Base-by-base conservation (phyloP, 441 rosid genomes). In the Erodium trifolium region DNA sequence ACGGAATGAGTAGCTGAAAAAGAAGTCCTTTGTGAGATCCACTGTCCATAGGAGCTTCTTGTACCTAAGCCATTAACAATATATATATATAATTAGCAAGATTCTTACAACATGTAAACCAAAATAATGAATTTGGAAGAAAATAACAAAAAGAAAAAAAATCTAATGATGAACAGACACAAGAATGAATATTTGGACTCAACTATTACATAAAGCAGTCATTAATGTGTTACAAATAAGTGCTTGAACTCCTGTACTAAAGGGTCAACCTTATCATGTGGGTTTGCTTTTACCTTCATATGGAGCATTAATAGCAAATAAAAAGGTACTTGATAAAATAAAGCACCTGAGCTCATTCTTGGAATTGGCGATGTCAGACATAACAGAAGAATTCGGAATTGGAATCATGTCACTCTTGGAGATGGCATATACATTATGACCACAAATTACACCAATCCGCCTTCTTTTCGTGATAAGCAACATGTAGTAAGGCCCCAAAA, bases 1-100 rank as follows among this genome's bases (percentile, higher is more conserved):
- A 81, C 89, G 84, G 82, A 92, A 93, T 5, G 99, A 91, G 82
- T 96, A 96, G 81, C 99, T 96, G 83, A 89, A 93, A 79, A 82
- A 89, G 92, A 96, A 96, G 89, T 96, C 97, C 83, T 91, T 93
- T 1, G 97, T 93, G 67, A 96, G 93, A 81, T 96, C 98, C 84
- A 96, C 94, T 29, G 80, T 71, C 81, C 88, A 75, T 53, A 96
- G 82, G 75, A 96, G 99, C 87, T 86, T 93, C 92, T 89, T 96
- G 96, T 93, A 96, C 86, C 99, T 96, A 83, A 39, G n/a, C 53
- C 53, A 47, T 47, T 47, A 47, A 47, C 53, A 13, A 47, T 47
- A 47, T 4, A 47, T 47, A 47, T 4, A 47, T 0, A 47, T 2
- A 47, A 47, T 47, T 47, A 47, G 53, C 53, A 47, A 11, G 3